Conservation (phyloP, 306 rosid genomes). For the Albizia julibrissin region DNA sequence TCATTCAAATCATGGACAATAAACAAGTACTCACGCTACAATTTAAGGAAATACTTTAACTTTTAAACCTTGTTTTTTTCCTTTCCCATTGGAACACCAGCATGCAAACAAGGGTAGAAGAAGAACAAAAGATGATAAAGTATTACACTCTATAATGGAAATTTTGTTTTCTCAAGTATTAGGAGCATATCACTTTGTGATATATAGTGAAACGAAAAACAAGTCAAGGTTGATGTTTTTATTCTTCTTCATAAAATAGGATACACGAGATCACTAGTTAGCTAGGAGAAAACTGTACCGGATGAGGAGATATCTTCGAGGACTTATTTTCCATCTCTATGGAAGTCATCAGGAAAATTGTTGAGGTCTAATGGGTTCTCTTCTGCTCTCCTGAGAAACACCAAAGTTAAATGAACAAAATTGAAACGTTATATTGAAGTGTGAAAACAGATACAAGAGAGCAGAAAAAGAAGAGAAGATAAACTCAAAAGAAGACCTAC, state of each 20-base stretch:
- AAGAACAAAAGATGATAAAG: not conserved
- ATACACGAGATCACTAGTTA: not conserved
- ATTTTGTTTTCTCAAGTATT: not conserved
- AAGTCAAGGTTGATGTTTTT: not conserved
- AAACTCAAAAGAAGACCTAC: conserved; percentile 55
- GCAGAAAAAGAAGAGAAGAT: not conserved
- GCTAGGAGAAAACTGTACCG: not conserved
- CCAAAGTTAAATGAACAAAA: conserved; percentile 14
- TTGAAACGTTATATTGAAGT: not conserved
- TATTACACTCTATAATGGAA: not conserved
- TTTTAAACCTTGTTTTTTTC: not conserved
- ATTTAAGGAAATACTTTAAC: not conserved
- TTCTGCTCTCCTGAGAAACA: conserved; percentile 73
- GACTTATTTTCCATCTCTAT: conserved; percentile 8
- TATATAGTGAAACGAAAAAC: not conserved
- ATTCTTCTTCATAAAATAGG: not conserved
- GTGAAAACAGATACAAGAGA: not conserved
- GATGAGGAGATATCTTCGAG: conserved; percentile 5
- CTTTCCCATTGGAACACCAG: not conserved
- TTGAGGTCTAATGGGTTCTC: conserved; percentile 22
- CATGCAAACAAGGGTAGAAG: not conserved
- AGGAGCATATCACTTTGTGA: not conserved
- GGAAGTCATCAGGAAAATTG: conserved; percentile 15
- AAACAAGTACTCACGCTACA: not conserved
- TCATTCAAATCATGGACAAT: not conserved